Evolutionary conservation across 306 rosid genomes (phyloP), one percentile per base, ranked within the genome.

Genomic region (Arachis hypogaea): DNA sequence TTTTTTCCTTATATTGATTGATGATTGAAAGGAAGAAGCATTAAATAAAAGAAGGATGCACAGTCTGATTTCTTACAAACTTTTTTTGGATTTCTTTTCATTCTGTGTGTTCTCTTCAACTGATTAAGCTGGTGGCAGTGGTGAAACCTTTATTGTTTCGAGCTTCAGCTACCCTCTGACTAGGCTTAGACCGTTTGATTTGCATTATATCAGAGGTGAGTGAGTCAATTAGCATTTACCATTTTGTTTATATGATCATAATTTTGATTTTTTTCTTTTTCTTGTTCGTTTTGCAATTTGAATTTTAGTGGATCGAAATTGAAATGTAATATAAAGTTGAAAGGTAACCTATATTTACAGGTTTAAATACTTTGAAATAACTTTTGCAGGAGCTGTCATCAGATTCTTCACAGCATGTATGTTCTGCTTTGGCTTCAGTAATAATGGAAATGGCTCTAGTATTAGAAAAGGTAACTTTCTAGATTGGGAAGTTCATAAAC

Each of bases 391-490:
- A 94, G 77, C 78, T 94, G 70, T 94, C 98, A 60, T 86, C 98
- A 73, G 97, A 94, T 84, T 94, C 98, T 63, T 94, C 98, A 11
- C 98, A 94, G 81, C 98, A 94, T 82, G 98, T 94, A 60, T 96
- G 98, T 38, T 94, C 98, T 84, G 96, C 97, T 40, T 78, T 94
- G 78, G 98, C 98, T 86, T 91, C 97, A 43, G 98, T 94, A 46
- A 94, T 94, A 80, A 94, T 91, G 97, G 97, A 97, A 77, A 91
- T 92, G 95, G 97, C 98, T 74, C 97, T 96, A 36, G 92, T 94
- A 44, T 71, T 91, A 68, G 98, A 97, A 80, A 94, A 91, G 98
- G 98, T 94, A 85, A 72, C 54, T 46, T 61, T 46, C 11, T 42
- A 8, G 18, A 29, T 41, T 52, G 62, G 30, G 14, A 6, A 41